Conservation (phyloP, 2,329 filamentous ascomycete species). For the Ceratocystis papillata region DNA sequence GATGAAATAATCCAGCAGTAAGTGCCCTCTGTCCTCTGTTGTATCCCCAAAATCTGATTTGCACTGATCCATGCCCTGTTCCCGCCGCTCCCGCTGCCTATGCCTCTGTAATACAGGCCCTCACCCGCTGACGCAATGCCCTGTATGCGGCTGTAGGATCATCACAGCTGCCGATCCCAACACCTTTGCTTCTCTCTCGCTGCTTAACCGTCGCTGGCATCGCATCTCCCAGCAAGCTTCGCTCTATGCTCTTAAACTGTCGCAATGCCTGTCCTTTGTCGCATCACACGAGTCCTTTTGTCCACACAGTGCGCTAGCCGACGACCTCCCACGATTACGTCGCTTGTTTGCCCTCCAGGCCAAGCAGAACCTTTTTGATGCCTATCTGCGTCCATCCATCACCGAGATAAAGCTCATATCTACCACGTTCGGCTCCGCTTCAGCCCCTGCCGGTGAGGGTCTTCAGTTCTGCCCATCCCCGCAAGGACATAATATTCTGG, state of each 20-base stretch:
- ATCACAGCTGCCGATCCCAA: conserved; percentile 49
- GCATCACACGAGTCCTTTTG: conserved; percentile 38
- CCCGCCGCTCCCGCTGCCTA: not conserved
- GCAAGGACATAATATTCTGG: conserved; percentile 61
- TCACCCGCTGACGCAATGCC: conserved; percentile 17
- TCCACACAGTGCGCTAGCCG: conserved; percentile 34
- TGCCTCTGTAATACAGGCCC: not conserved
- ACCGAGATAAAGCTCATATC: conserved; percentile 72
- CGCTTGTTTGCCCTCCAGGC: conserved; percentile 57
- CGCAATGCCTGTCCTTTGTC: conserved; percentile 49
- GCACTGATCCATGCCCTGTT: not conserved
- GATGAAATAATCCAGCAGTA: conserved; percentile 62
- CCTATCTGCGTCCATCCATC: conserved; percentile 57
- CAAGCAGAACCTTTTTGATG: conserved; percentile 67
- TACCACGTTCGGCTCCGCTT: conserved; percentile 72
- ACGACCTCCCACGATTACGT: conserved; percentile 50
- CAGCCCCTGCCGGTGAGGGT: conserved; percentile 71
- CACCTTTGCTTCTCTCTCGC: conserved; percentile 54
- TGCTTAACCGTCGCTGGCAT: conserved; percentile 57
- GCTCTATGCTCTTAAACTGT: conserved; percentile 53
- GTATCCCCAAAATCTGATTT: not conserved
- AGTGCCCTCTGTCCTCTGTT: conserved; percentile 28
- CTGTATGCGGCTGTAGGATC: conserved; percentile 38
- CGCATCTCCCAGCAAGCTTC: conserved; percentile 51
- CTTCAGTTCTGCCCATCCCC: conserved; percentile 76